Base-by-base conservation (phyloP, 108 stramenopile species). In the Fragilaria crotonensis region DNA sequence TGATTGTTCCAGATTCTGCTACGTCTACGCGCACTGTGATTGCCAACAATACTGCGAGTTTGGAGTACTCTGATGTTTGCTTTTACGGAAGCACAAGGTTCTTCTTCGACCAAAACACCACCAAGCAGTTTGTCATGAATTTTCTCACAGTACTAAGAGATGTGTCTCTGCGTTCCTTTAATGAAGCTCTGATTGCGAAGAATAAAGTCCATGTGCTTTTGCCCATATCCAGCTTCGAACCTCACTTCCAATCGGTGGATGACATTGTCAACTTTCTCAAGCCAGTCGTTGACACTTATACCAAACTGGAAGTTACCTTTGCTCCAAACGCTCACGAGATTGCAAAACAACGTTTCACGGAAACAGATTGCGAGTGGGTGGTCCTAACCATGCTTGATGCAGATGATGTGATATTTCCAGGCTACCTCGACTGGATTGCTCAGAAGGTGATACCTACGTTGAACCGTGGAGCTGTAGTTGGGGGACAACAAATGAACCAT, bases 401-500 rank as follows among this genome's bases (percentile, higher is more conserved):
- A 41, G 36, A 41, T 41, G 36, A 41, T 41, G 36, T 41, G 11
- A 41, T 41, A 41, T 41, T 41, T 41, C 36, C 36, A 41, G 36
- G 36, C 7, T 41, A 41, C 14, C 36, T 41, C 7, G 36, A 41
- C 14, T 41, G 36, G 36, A 41, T 41, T 11, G 36, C 36, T 41
- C 36, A 41, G 14, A 41, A 14, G 11, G 36, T 41, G 14, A 41
- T 41, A 41, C 36, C 36, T 11, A 41, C 36, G 36, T 41, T 41
- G 14, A 7, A 41, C 14, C 36, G 14, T 41, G 36, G 36, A 41
- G 36, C 36, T 14, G 11, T 41, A 14, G 36, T 41, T 41, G 36
- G 36, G 7, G 36, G 36, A 11, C 36, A 41, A 41, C 36, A 41
- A 41, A 7, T 41, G 14, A 14, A 41, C 14, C 36, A 14, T 14